A percentile compares a stretch with the other conserved stretches of the same genome.
phyloP scores from a whole-genome alignment of 2,329 filamentous ascomycete genomes.

The Alternaria arborescens region DNA sequence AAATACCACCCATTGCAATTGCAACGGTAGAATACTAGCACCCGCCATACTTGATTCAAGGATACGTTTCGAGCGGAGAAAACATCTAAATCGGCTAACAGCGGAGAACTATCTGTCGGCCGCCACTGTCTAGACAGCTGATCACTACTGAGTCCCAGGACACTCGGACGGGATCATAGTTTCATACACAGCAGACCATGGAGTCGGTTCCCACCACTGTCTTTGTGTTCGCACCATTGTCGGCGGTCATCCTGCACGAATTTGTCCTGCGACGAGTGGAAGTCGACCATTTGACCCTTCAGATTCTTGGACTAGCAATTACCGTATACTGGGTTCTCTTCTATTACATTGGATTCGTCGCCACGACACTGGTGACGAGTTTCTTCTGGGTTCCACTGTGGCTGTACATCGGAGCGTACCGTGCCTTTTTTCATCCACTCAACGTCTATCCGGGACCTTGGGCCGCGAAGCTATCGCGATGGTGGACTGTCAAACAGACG shows the following conservation, averaged over 20 bases:
- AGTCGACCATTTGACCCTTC: slow-evolving; percentile 26
- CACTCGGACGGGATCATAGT: neutral
- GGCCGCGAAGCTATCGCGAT: slow-evolving; percentile 33
- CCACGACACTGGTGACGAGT: slow-evolving; percentile 18
- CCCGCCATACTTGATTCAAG: neutral
- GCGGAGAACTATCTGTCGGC: neutral
- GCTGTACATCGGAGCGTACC: slow-evolving; percentile 32
- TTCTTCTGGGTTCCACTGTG: slow-evolving; percentile 31
- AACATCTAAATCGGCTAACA: neutral
- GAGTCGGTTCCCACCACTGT: slow-evolving; percentile 10
- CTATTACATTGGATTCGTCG: slow-evolving; percentile 15
- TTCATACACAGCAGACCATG: slow-evolving; percentile 8
- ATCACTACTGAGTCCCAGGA: neutral
- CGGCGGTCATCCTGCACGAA: slow-evolving; percentile 25
- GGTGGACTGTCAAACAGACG: slow-evolving; percentile 32
- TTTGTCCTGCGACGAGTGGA: slow-evolving; percentile 27
- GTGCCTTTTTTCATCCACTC: slow-evolving; percentile 37
- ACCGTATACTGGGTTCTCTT: slow-evolving; percentile 20
- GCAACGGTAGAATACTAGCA: neutral
- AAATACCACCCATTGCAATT: neutral
- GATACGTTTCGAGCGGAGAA: neutral
- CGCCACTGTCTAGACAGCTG: neutral
- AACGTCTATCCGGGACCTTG: slow-evolving; percentile 32
- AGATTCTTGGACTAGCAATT: slow-evolving; percentile 18
- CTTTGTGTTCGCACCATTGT: slow-evolving; percentile 16